Evolutionary conservation across 345 rosid species (phyloP).

Genomic region (Schrenkiella parvula): DNA sequence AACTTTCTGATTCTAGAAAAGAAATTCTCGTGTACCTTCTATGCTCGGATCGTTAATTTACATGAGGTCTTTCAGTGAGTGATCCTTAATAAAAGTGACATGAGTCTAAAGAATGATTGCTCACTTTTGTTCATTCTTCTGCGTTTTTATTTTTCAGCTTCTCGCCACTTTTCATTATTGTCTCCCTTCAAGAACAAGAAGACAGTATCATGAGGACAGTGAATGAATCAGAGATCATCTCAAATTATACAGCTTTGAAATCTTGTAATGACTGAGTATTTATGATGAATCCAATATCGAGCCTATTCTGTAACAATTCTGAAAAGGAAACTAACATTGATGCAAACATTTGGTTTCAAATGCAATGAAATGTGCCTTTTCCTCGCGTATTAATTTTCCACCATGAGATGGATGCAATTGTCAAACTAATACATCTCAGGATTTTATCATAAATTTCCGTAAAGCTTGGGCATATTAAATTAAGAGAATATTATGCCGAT

Average conservation of each 20-base stretch:
- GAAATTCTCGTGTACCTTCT: not conserved
- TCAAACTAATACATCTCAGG: not conserved
- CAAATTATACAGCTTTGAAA: constrained; percentile 8
- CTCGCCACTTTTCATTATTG: constrained; percentile 68
- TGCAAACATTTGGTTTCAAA: constrained; percentile 19
- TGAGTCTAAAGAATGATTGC: not conserved
- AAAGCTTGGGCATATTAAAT: too few species aligned
- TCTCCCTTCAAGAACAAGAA: constrained; percentile 84
- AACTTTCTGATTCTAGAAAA: not conserved
- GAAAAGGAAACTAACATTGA: not conserved
- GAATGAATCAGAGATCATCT: constrained; percentile 9
- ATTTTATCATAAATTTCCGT: not conserved
- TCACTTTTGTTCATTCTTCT: not conserved
- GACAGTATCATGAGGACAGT: not conserved
- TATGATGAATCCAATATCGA: constrained; percentile 3
- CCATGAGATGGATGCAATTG: not conserved
- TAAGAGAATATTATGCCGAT: too few species aligned
- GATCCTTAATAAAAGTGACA: not conserved
- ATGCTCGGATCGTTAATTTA: not conserved
- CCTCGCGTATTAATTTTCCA: not conserved
- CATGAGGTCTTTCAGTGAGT: not conserved
- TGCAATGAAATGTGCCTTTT: not conserved
- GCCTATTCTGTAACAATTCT: not conserved
- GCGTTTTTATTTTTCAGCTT: constrained; percentile 43
- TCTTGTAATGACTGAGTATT: constrained; percentile 15